Evolutionary conservation across 176 grass and related monocot species (phyloP).

Genomic region (Cenchrus fungigraminus): DNA sequence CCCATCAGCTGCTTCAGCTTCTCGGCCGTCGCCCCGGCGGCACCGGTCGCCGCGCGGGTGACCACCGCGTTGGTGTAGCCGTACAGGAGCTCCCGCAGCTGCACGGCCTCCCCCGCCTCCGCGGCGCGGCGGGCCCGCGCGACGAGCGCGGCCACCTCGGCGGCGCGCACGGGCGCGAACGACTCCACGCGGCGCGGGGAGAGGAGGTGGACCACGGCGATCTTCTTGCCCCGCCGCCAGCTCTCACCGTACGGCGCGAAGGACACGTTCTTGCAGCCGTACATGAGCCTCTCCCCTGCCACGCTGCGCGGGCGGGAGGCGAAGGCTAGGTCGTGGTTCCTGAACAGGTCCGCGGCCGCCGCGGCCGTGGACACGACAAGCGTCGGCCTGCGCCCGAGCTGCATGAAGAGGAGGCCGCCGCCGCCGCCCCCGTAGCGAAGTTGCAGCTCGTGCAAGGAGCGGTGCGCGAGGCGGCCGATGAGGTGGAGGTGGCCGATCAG

Average conservation of each 20-base stretch:
- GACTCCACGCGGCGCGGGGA: constrained; percentile 48
- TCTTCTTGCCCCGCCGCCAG: constrained; percentile 69
- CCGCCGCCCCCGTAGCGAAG: constrained; percentile 36
- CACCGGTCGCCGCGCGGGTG: constrained; percentile 46
- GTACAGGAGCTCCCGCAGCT: constrained; percentile 53
- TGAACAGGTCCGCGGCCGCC: constrained; percentile 52
- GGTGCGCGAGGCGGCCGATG: constrained; percentile 48
- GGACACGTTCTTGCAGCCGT: constrained; percentile 43
- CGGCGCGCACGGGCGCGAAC: constrained; percentile 47
- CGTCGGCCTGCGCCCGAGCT: constrained; percentile 43
- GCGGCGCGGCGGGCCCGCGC: not conserved
- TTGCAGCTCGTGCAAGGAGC: constrained; percentile 48
- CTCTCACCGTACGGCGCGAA: constrained; percentile 63
- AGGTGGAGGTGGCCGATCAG: constrained; percentile 69
- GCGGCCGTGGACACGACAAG: constrained; percentile 61
- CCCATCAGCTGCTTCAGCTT: constrained; percentile 44
- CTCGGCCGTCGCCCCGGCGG: constrained; percentile 11
- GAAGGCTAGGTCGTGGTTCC: constrained; percentile 72
- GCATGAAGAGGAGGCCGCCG: constrained; percentile 51
- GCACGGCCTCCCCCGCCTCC: constrained; percentile 27
- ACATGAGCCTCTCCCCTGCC: constrained; percentile 31
- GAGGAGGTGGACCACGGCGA: constrained; percentile 66
- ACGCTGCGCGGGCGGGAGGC: constrained; percentile 56
- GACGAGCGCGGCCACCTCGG: constrained; percentile 45
- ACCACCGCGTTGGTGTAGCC: constrained; percentile 62